Base-by-base conservation (phyloP, 768 basidiomycete species). In the Pholiota molesta region DNA sequence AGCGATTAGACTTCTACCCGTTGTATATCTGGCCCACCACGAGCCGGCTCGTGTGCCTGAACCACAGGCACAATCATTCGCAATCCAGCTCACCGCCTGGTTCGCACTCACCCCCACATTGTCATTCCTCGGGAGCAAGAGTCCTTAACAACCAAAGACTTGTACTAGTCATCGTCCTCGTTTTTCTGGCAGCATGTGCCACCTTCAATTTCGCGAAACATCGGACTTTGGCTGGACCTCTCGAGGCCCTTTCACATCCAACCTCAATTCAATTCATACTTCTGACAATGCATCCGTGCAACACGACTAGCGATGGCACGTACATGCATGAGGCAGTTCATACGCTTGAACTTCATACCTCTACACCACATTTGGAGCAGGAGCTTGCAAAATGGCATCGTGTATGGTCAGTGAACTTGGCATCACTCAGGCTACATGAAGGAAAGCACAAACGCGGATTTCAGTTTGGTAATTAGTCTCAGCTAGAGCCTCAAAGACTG, bases 41-140 rank as follows among this genome's bases (percentile, higher is more conserved):
- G 65, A 70, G 57, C 67, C 55, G 61, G 68, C 60, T 69, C 62
- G 62, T 7, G 63, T 71, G 39, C 65, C 68, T 68, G 66, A 31
- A 56, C 35, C 61, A 66, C 14, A 45, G 59, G 59, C 35, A 59
- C 57, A 21, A 54, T 54, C 59, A 55, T 14, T 19, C 29, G 1
- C 9, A 13, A 26, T 26, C 26, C 26, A 26, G 26, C 26, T 26
- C 26, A 26, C 26, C 31, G 28, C 35, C 28, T 37, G 40, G 59
- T 55, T 60, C 59, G 52, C 44, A 13, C 35, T 16, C 35, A 13
- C 35, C 35, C 31, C 31, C 5, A 6, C 55, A 60, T 42, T 64
- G 62, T 64, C 62, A 60, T 21, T 59, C 26, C 55, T 63, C 62
- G 62, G 62, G 62, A 59, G 56, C 39, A 53, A 37, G 40, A 62